Percentiles rank a stretch among this genome's conserved stretches.
phyloP scores from a whole-genome alignment of 2,329 filamentous ascomycete species.

The Botrytis galanthina region DNA sequence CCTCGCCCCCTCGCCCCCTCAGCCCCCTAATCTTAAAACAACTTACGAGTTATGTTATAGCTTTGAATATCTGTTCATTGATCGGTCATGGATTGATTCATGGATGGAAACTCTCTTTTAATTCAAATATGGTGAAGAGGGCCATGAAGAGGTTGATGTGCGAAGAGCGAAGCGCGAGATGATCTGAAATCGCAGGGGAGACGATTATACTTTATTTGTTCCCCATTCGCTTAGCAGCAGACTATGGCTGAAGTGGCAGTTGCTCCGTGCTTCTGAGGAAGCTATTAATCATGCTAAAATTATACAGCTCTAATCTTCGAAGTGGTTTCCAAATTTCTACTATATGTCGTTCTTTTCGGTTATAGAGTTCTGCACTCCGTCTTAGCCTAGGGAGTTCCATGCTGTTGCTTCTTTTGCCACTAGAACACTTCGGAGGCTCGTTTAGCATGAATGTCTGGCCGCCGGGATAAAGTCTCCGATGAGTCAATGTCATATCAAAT shows the following conservation, averaged over 20 bases:
- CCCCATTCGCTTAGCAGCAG: slow-evolving; percentile 12
- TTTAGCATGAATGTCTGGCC: background rate
- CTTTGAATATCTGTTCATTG: slow-evolving; percentile 1
- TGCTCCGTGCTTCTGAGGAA: slow-evolving; percentile 14
- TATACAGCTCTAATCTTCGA: background rate
- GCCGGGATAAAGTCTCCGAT: background rate
- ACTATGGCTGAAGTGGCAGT: slow-evolving; percentile 14
- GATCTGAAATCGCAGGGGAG: slow-evolving; percentile 14
- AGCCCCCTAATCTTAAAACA: slow-evolving; percentile 16
- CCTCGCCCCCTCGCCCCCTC: slow-evolving; percentile 1
- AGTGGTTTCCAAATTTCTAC: background rate
- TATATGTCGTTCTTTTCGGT: background rate
- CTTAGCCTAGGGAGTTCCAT: background rate
- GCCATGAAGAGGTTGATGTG: slow-evolving; percentile 2
- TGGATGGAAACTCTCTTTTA: slow-evolving; percentile 14
- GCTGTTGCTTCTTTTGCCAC: background rate
- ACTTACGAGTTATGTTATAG: slow-evolving; percentile 5
- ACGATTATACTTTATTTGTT: slow-evolving; percentile 15
- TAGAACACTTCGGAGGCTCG: background rate
- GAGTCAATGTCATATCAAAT: background rate
- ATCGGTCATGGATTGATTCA: slow-evolving; percentile 5
- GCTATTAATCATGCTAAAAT: slow-evolving; percentile 2
- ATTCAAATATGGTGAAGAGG: background rate
- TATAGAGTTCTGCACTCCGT: slow-evolving; percentile 4
- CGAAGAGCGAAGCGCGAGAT: background rate